These are phyloP conservation scores for Ophioceras dolichostomum DNA, from an alignment of 2,329 filamentous ascomycete species.

Conservation along the genomic window DNA sequence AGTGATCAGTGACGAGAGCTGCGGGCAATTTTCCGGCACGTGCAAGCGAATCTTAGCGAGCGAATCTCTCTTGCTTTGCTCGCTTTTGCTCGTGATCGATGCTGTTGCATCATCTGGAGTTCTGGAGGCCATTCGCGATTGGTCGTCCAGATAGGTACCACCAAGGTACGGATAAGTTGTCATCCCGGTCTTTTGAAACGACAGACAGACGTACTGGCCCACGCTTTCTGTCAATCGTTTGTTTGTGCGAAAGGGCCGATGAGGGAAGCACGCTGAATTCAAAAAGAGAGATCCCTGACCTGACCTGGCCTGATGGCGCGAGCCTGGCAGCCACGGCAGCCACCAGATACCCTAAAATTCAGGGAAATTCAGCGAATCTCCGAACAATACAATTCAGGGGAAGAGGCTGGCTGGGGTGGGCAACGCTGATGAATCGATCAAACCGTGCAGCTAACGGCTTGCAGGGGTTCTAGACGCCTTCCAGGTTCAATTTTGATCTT, in stretches of 20 bases:
- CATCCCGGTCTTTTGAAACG: neutral
- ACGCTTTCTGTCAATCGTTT: neutral
- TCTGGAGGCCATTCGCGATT: too few species aligned
- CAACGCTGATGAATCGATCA: too few species aligned
- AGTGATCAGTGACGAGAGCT: too few species aligned
- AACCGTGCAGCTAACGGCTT: too few species aligned
- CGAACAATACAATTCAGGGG: neutral
- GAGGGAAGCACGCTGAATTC: neutral
- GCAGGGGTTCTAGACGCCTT: too few species aligned
- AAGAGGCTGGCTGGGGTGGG: neutral
- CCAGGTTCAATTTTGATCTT: too few species aligned
- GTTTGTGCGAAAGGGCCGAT: neutral
- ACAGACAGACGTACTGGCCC: neutral
- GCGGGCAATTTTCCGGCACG: too few species aligned
- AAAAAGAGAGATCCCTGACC: neutral
- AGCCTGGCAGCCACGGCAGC: too few species aligned
- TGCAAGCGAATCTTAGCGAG: too few species aligned
- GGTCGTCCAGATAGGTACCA: neutral
- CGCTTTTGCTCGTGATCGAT: neutral
- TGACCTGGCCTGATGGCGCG: too few species aligned
- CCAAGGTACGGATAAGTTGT: neutral
- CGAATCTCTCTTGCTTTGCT: neutral
- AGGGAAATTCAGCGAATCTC: neutral
- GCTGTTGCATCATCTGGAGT: too few species aligned
- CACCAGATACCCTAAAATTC: neutral